phyloP scores from a whole-genome alignment of 78 protist genomes.

The Cavenderia fasciculata region DNA sequence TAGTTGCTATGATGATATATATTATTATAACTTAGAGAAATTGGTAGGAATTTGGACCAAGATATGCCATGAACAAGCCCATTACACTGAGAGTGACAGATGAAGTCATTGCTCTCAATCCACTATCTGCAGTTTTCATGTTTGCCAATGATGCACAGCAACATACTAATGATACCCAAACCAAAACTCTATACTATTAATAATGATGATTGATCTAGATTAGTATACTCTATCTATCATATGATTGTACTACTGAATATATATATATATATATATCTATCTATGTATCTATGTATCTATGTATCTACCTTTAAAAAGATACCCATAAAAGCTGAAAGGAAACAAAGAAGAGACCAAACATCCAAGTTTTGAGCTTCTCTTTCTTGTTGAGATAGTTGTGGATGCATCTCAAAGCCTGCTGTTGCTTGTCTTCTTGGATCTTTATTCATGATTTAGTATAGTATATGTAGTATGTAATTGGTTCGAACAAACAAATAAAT shows the following conservation, averaged over 20 bases:
- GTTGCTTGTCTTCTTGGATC: constrained; percentile 26
- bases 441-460: not conserved
- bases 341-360: constrained; percentile 13
- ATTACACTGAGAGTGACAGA: constrained; percentile 7
- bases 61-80: constrained; percentile 50
- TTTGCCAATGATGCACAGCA: constrained; percentile 21
- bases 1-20: no score
- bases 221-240: not conserved
- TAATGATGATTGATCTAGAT: not conserved
- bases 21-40: no score
- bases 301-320: constrained; percentile 21
- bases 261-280: not conserved
- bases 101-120: constrained; percentile 24
- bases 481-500: no score
- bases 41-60: constrained; percentile 30
- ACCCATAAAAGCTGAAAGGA: constrained; percentile 32
- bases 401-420: not conserved
- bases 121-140: constrained; percentile 24
- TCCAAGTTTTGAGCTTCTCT: constrained; percentile 2
- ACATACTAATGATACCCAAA: constrained; percentile 43
- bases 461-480: no score
- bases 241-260: not conserved
- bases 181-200: constrained; percentile 11
- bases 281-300: not conserved
- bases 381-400: not conserved